Base-by-base conservation (phyloP, 2,329 filamentous ascomycete genomes). In the Pseudogymnoascus sp. region DNA sequence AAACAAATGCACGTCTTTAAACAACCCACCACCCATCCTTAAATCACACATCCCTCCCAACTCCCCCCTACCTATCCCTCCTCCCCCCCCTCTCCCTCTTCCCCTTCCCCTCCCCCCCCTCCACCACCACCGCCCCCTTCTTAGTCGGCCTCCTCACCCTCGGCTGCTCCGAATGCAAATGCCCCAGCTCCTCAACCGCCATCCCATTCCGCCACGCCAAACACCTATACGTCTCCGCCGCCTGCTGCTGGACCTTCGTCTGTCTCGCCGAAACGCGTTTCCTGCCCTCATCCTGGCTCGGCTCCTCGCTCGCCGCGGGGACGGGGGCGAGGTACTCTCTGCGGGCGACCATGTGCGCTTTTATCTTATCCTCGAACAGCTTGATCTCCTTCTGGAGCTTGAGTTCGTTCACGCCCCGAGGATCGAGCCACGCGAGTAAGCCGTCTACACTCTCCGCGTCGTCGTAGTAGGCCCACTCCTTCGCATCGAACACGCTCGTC, bases 381-480 rank as follows among this genome's bases (percentile, higher is more conserved):
- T 88, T 79, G 3, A 99, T 82, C 75, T 98, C 93, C 76, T 97
- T 98, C 66, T 89, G 86, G 61, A 99, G 81, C 73, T 92, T 93
- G 67, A 89, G 79, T 77, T 99, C 95, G 68, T 96, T 92, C 68
- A 89, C 82, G 1, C 95, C 95, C 14, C 91, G 89, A 11, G 88
- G 84, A 72, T 99, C 93, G 4, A 99, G 83, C 93, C 95, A 99
- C 62, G 84, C 83, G 67, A 98, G 85, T 16, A 99, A 82, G 62
- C 83, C 84, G 66, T 95, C 90, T 4, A 99, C 77, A 39, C 90
- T 83, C 60, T 89, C 85, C 0, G 90, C 86, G 10, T 95, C 89
- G 39, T 93, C 90, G 70, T 92, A 92, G 77, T 91, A 99, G 10
- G 90, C 95, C 93, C 95, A 99, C 75, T 98, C 89, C 11, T 79